Percentiles rank a stretch among this genome's conserved stretches.
These are phyloP conservation scores for Colletotrichum truncatum DNA, from an alignment of 2,329 filamentous ascomycete species.

Conservation along the genomic window DNA sequence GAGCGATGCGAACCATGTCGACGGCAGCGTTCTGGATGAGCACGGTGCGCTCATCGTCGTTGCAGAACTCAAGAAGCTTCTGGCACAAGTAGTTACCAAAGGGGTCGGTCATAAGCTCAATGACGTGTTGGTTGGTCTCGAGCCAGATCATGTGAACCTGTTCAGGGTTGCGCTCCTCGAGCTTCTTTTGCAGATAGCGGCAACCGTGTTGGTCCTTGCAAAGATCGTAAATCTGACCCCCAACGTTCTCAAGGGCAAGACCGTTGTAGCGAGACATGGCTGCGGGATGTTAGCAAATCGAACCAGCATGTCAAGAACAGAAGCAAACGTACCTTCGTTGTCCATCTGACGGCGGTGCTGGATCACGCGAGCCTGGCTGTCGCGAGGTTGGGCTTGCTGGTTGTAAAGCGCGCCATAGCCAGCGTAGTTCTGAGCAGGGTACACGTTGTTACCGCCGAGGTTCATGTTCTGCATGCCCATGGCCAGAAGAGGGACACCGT, in stretches of 20 bases:
- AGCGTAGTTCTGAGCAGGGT: constrained; percentile 66
- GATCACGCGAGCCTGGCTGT: constrained; percentile 80
- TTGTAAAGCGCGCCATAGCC: constrained; percentile 64
- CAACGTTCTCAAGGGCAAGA: constrained; percentile 80
- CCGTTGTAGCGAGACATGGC: constrained; percentile 85
- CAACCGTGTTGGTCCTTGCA: constrained; percentile 99
- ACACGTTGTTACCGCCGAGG: constrained; percentile 55
- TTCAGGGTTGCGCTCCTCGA: constrained; percentile 87
- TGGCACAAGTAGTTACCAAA: constrained; percentile 99
- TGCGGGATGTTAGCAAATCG: constrained; percentile 44
- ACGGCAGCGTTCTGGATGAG: constrained; percentile 90
- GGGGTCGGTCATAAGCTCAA: constrained; percentile 98
- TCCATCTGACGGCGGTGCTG: constrained; percentile 80
- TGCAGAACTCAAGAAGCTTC: constrained; percentile 95
- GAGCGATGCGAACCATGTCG: constrained; percentile 89
- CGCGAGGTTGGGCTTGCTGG: constrained; percentile 66
- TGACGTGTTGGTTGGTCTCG: constrained; percentile 92
- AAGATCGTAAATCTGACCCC: constrained; percentile 84
- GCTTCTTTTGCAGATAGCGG: constrained; percentile 94
- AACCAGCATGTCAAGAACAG: not conserved
- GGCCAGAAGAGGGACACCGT: constrained; percentile 68
- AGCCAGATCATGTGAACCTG: constrained; percentile 93
- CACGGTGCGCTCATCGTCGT: constrained; percentile 91
- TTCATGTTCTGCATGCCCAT: constrained; percentile 75
- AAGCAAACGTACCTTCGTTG: constrained; percentile 66